Evolutionary conservation across 164 flowering plant species (phyloP).

Genomic region (Liquidambar formosana): DNA sequence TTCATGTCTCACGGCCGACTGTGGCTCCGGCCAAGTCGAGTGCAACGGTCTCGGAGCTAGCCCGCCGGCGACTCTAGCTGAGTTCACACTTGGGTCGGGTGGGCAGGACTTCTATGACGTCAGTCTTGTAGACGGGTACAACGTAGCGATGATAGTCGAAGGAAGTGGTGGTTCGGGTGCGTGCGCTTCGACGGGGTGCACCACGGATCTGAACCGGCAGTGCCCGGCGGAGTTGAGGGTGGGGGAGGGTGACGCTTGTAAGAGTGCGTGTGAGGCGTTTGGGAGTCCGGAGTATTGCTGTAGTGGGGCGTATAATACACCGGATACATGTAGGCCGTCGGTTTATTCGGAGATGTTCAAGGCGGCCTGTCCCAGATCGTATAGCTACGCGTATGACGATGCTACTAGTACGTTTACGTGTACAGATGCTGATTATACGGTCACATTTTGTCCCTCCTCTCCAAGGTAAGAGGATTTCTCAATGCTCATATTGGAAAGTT

Average conservation of each 20-base stretch:
- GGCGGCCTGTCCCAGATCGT: constrained; percentile 63
- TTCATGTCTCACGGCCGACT: constrained; percentile 51
- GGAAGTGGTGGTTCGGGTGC: constrained; percentile 57
- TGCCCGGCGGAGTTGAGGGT: constrained; percentile 72
- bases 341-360: constrained; percentile 70
- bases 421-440: constrained; percentile 58
- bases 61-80: constrained; percentile 60
- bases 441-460: constrained; percentile 67
- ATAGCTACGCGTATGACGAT: constrained; percentile 80
- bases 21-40: constrained; percentile 48
- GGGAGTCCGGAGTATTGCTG: constrained; percentile 74
- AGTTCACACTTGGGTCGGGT: constrained; percentile 58
- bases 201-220: constrained; percentile 54
- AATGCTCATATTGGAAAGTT: no score
- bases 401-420: constrained; percentile 71
- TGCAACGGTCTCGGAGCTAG: constrained; percentile 52
- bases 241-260: constrained; percentile 63
- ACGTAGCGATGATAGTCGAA: constrained; percentile 65
- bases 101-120: constrained; percentile 77
- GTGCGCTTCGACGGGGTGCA: constrained; percentile 70
- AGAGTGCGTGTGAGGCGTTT: constrained; percentile 88
- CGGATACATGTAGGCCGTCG: constrained; percentile 57
- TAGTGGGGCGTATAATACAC: constrained; percentile 61
- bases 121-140: constrained; percentile 90
- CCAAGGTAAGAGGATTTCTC: constrained; percentile 43